Evolutionary conservation across 768 basidiomycete species (phyloP).

Genomic region (Krasilnikovozyma curviuscula): DNA sequence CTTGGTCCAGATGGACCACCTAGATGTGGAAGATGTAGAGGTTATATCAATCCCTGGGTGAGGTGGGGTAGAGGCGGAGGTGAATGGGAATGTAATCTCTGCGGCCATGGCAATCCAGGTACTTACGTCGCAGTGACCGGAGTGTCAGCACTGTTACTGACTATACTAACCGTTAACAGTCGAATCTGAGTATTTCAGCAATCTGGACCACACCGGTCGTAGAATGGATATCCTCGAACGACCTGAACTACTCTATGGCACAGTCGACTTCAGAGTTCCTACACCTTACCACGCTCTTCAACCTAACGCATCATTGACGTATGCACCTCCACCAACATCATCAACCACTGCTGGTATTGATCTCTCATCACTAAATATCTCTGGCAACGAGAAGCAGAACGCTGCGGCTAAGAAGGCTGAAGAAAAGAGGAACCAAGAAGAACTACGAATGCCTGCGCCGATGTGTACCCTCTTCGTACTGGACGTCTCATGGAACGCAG

Average conservation of each 20-base stretch:
- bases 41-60: slow-evolving; percentile 89
- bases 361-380: slow-evolving; percentile 7
- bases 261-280: slow-evolving; percentile 70
- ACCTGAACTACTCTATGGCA: slow-evolving; percentile 57
- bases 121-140: not conserved
- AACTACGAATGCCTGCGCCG: slow-evolving; percentile 27
- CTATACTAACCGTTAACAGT: slow-evolving; percentile 33
- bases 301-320: not conserved
- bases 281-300: slow-evolving; percentile 49
- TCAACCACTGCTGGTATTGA: slow-evolving; percentile 6
- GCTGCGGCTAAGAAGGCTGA: slow-evolving; percentile 16
- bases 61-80: slow-evolving; percentile 61
- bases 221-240: slow-evolving; percentile 62
- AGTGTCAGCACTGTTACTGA: not conserved
- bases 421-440: slow-evolving; percentile 14
- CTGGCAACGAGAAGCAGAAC: slow-evolving; percentile 15
- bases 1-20: slow-evolving; percentile 56
- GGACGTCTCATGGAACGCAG: slow-evolving; percentile 56
- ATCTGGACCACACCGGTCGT: slow-evolving; percentile 54
- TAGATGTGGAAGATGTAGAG: slow-evolving; percentile 65
- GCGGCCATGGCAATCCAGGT: slow-evolving; percentile 23
- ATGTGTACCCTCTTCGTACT: slow-evolving; percentile 69
- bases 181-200: slow-evolving; percentile 59
- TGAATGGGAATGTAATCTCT: slow-evolving; percentile 84
- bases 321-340: not conserved